These are phyloP conservation scores for Globisporangium nodosum DNA, from an alignment of 352 stramenopile species.

Conservation along the genomic window DNA sequence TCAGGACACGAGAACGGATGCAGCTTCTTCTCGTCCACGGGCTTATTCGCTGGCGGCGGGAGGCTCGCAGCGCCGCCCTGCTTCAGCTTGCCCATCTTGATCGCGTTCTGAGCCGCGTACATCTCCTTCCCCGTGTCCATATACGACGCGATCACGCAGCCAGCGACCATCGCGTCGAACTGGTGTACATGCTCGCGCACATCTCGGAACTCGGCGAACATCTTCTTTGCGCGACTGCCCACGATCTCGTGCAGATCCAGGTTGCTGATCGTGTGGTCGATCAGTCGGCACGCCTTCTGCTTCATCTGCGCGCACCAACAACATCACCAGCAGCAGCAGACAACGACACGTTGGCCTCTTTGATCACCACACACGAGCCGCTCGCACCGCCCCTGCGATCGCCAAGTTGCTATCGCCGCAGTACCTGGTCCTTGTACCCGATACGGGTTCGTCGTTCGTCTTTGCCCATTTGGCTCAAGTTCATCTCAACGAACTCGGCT, in stretches of 20 bases:
- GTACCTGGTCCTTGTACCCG: constrained; percentile 97
- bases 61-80: constrained; percentile 40
- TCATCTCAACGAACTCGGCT: constrained; percentile 94
- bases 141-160: constrained; percentile 84
- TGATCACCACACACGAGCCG: constrained; percentile 8
- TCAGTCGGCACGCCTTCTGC: constrained; percentile 84
- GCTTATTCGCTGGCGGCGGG: constrained; percentile 60
- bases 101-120: constrained; percentile 74
- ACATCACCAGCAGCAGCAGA: constrained; percentile 13
- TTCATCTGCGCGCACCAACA: constrained; percentile 74
- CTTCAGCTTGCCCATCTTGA: constrained; percentile 61
- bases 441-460: constrained; percentile 93
- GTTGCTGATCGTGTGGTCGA: constrained; percentile 92
- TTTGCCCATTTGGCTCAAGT: constrained; percentile 96
- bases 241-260: constrained; percentile 94
- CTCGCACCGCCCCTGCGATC: neutral
- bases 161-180: constrained; percentile 90
- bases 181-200: constrained; percentile 94
- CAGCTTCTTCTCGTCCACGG: constrained; percentile 84
- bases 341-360: constrained; percentile 14
- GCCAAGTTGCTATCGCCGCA: neutral
- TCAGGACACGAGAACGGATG: constrained; percentile 74
- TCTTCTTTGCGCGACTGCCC: constrained; percentile 91
- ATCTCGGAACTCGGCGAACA: constrained; percentile 96
- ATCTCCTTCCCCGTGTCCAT: constrained; percentile 86